Base-by-base conservation (phyloP, 1,284 basidiomycete species). In the Coniophora puteana region DNA sequence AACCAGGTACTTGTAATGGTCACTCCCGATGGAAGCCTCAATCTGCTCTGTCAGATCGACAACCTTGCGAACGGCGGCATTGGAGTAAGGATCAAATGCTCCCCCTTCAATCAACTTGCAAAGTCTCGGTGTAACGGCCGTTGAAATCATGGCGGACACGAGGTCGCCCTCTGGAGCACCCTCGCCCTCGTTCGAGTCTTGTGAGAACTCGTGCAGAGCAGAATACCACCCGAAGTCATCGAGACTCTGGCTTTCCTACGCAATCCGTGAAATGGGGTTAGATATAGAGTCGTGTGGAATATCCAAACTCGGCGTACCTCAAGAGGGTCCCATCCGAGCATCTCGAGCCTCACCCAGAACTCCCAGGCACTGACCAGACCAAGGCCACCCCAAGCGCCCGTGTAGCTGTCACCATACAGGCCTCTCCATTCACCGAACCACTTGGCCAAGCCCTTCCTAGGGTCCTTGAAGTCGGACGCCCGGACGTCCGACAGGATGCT, bases 331-430 rank as follows among this genome's bases (percentile, higher is more conserved):
- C 94, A 96, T 3, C 83, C 83, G 4, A 89, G 67, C 57, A 88
- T 76, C 64, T 97, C 94, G 36, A 93, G 68, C 39, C 93, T 72
- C 16, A 82, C 82, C 92, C 93, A 97, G 61, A 95, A 96, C 64
- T 96, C 93, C 93, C 94, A 97, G 27, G 89, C 90, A 44, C 87
- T 85, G 0, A 95, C 84, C 42, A 95, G 76, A 1, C 87, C 90
- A 33, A 96, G 68, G 3, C 91, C 90, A 36, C 92, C 93, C 78
- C 89, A 97, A 4, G 93, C 93, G 35, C 85, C 83, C 3, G 75
- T 68, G 65, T 96, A 97, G 47, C 81, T 91, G 46, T 97, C 93
- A 10, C 71, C 68, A 53, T 86, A 93, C 47, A 68, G 69, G 39
- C 74, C 68, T 34, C 90, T 72, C 93, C 93, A 97, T 34, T 76